These are phyloP conservation scores for Thelonectria rubi DNA, from an alignment of 2,329 filamentous ascomycete genomes.

Conservation along the genomic window DNA sequence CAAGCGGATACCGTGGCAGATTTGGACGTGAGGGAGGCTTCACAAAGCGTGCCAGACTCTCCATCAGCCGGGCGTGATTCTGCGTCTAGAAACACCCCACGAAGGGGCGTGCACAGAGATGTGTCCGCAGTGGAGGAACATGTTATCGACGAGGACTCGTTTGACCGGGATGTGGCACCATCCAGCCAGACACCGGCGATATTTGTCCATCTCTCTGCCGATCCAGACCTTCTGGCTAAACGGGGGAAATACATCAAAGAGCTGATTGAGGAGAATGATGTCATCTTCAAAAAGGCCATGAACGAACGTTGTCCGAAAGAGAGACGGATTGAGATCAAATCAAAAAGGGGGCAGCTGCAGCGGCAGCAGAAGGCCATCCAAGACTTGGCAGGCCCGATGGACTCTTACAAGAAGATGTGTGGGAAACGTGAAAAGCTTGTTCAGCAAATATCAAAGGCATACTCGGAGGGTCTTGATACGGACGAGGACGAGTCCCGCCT, in stretches of 20 bases:
- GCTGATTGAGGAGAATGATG: constrained; percentile 57
- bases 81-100: constrained; percentile 24
- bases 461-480: constrained; percentile 60
- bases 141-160: constrained; percentile 12
- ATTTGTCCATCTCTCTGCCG: constrained; percentile 44
- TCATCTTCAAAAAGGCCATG: constrained; percentile 58
- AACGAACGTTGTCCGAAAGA: constrained; percentile 57
- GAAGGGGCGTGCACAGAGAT: not conserved
- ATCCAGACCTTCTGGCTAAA: constrained; percentile 46
- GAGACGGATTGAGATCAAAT: constrained; percentile 57
- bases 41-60: not conserved
- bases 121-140: not conserved
- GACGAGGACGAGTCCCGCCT: constrained; percentile 60
- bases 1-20: not conserved
- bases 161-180: constrained; percentile 11
- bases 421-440: constrained; percentile 57
- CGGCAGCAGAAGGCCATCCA: constrained; percentile 57
- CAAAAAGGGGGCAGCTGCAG: constrained; percentile 58
- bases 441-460: constrained; percentile 58
- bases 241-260: constrained; percentile 52
- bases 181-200: constrained; percentile 43
- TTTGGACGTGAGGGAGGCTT: not conserved
- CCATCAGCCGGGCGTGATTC: not conserved
- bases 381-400: constrained; percentile 52
- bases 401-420: constrained; percentile 53